Evolutionary conservation across 1,139 yeast species (phyloP).

Genomic region (Geotrichum histeridarum): DNA sequence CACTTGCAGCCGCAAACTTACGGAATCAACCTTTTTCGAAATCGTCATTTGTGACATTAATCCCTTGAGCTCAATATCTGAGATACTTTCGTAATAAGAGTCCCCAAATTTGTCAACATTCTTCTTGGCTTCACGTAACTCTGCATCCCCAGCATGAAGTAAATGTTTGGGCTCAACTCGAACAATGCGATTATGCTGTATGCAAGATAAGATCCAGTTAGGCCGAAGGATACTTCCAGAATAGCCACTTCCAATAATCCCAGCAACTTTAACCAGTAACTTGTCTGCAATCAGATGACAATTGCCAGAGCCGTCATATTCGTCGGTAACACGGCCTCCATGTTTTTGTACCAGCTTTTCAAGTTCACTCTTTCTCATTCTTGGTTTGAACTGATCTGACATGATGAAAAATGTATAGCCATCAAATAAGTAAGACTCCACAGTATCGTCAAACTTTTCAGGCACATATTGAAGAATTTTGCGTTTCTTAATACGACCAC

Average conservation of each 20-base stretch:
- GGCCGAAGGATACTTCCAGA: conserved; percentile 57
- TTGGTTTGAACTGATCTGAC: conserved; percentile 29
- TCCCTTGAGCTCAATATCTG: conserved; percentile 3
- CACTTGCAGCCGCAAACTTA: conserved; percentile 3
- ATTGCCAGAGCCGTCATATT: conserved; percentile 22
- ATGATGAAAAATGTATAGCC: conserved; percentile 28
- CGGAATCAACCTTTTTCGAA: conserved; percentile 6
- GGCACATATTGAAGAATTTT: conserved; percentile 8
- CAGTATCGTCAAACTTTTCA: conserved; percentile 18
- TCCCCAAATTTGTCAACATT: conserved; percentile 34
- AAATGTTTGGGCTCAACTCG: conserved; percentile 51
- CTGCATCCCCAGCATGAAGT: conserved; percentile 19
- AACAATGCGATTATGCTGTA: conserved; percentile 43
- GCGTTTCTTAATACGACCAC: conserved; percentile 11
- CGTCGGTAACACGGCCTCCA: conserved; percentile 33
- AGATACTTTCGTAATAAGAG: conserved; percentile 23
- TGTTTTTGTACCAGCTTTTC: conserved; percentile 28
- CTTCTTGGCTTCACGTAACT: conserved; percentile 19
- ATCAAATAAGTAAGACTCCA: conserved; percentile 23
- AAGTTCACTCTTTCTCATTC: conserved; percentile 25
- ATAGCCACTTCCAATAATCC: conserved; percentile 42
- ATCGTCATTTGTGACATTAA: conserved; percentile 13
- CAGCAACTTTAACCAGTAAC: conserved; percentile 44
- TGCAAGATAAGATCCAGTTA: conserved; percentile 67
- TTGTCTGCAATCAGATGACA: conserved; percentile 48